These are phyloP conservation scores for Hypholoma fasciculare DNA, from an alignment of 768 basidiomycete species.

Conservation along the genomic window DNA sequence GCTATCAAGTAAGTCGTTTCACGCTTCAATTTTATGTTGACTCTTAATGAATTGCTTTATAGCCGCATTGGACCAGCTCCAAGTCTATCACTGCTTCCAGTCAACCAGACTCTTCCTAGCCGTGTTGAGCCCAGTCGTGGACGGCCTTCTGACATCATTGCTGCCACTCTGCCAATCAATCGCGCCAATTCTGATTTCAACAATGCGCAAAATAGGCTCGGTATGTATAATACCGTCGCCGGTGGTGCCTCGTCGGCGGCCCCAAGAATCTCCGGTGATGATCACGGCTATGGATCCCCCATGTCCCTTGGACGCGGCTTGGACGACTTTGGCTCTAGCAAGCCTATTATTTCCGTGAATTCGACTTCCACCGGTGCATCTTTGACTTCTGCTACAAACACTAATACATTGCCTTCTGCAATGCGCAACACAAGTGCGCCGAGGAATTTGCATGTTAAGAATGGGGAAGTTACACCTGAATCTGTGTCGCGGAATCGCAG, in stretches of 20 bases:
- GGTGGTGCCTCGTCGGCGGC: background rate
- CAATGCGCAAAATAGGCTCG: conserved; percentile 2
- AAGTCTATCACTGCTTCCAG: conserved; percentile 42
- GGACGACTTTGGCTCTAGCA: conserved; percentile 18
- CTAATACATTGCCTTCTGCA: background rate
- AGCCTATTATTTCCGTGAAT: conserved; percentile 6
- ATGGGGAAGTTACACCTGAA: conserved; percentile 32
- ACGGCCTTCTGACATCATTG: conserved; percentile 15
- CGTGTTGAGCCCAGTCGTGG: conserved; percentile 14
- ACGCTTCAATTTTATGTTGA: conserved; percentile 25
- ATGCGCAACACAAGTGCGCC: conserved; percentile 3
- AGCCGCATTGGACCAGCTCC: conserved; percentile 52
- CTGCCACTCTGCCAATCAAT: conserved; percentile 21
- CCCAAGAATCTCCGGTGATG: conserved; percentile 14
- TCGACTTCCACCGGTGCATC: conserved; percentile 8
- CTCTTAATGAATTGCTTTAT: background rate
- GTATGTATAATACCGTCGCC: conserved; percentile 8
- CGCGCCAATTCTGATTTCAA: conserved; percentile 14
- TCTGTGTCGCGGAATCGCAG: conserved; percentile 19
- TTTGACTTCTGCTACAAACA: conserved; percentile 7
- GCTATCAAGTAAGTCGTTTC: conserved; percentile 48
- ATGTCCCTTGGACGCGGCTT: conserved; percentile 11
- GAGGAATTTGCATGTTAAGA: conserved; percentile 28
- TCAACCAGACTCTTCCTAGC: conserved; percentile 9
- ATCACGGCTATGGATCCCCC: conserved; percentile 19